Conservation (phyloP, 2,329 filamentous ascomycete genomes). For the Ceratocystis eucalypticola region DNA sequence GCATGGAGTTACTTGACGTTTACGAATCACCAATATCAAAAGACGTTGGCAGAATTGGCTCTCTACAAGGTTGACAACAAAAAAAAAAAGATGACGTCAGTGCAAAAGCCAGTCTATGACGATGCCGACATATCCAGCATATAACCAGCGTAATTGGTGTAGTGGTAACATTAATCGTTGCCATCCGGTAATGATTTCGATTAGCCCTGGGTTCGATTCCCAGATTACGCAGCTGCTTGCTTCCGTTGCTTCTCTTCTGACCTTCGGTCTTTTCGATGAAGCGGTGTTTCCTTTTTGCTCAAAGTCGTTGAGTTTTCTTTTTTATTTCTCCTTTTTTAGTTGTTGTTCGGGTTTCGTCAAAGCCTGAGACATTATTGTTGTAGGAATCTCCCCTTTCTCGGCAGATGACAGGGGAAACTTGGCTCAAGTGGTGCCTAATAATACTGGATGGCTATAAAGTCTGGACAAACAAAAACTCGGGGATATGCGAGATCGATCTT, state of each 20-base stretch:
- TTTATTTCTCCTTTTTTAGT: neutral
- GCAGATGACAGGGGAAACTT: neutral
- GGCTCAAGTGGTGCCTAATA: neutral
- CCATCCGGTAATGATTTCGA: neutral
- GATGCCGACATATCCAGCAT: too few relatives aligned
- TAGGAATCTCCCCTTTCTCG: neutral
- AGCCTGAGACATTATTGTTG: neutral
- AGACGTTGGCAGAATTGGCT: too few relatives aligned
- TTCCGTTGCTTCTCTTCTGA: neutral
- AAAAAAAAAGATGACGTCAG: neutral
- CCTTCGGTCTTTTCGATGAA: neutral
- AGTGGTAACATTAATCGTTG: slow-evolving; percentile 5
- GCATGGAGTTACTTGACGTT: too few relatives aligned
- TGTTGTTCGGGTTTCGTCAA: neutral
- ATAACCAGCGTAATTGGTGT: neutral
- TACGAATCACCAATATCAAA: too few relatives aligned
- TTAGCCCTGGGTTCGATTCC: slow-evolving; percentile 4
- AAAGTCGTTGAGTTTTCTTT: neutral
- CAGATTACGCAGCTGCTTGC: neutral
- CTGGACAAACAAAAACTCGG: too few relatives aligned
- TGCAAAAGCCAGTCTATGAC: neutral
- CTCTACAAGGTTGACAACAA: too few relatives aligned
- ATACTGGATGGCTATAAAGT: too few relatives aligned
- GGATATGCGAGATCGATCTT: too few relatives aligned
- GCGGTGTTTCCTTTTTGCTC: neutral